Evolutionary conservation across 2,329 filamentous ascomycete species (phyloP), one percentile per base, ranked within the genome.

Genomic region (Westerdykella sp.): DNA sequence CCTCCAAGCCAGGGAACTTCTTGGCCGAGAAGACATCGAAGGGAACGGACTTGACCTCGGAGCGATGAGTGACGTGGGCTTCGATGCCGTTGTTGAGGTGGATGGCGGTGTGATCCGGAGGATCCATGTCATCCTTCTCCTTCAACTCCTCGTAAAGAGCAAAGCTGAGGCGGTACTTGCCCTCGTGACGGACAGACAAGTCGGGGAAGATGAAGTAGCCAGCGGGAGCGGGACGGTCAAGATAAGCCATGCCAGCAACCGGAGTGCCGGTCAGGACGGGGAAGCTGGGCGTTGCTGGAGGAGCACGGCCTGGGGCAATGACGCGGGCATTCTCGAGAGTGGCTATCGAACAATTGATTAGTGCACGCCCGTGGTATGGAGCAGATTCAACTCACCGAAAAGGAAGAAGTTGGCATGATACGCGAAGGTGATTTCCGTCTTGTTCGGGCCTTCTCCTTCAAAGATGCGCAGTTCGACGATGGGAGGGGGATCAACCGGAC

Each of bases 191-290:
- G 38, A 98, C 91, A 0, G 91, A 96, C 22, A 97, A 74, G 67
- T 98, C 93, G 3, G 93, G 93, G 65, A 98, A 98, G 66, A 98
- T 87, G 69, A 98, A 98, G 68, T 97, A 98, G 42, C 90, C 93
- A 13, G 81, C 81, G 15, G 79, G 79, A 2, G 66, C 70, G 1
- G 93, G 93, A 36, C 91, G 85, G 64, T 97, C 91, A 40, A 98
- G 78, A 63, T 97, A 96, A 18, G 91, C 90, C 78, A 96, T 95
- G 45, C 91, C 93, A 14, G 91, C 93, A 12, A 95, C 91, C 0
- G 90, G 89, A 56, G 95, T 91, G 51, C 93, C 93, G 0, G 91
- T 97, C 54, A 98, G 73, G 18, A 97, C 90, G 0, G 93, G 86
- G 35, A 84, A 83, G 45, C 81, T 83, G 39, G 81, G 79, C 10